Evolutionary conservation across 768 basidiomycete genomes (phyloP).

Genomic region (Saitozyma podzolica): DNA sequence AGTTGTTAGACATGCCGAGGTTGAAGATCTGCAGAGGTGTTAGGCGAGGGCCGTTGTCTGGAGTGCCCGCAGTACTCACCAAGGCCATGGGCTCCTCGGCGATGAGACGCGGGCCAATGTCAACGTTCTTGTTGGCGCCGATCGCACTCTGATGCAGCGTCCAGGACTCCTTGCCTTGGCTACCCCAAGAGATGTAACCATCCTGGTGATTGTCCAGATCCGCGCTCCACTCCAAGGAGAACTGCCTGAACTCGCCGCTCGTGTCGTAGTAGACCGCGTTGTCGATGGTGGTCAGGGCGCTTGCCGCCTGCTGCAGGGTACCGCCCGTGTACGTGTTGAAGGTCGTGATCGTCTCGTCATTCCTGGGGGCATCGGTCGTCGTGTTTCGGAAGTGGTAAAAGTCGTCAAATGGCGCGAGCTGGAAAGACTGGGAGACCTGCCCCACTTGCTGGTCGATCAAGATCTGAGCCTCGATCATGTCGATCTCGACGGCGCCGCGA

Average conservation of each 20-base stretch:
- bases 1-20: conserved; percentile 58
- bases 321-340: conserved; percentile 53
- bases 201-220: conserved; percentile 37
- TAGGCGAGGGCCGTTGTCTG: background rate
- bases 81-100: conserved; percentile 85
- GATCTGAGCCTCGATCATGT: conserved; percentile 81
- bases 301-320: conserved; percentile 62
- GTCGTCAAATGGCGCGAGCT: conserved; percentile 66
- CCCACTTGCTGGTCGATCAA: conserved; percentile 62
- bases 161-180: conserved; percentile 48
- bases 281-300: conserved; percentile 56
- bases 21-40: conserved; percentile 29
- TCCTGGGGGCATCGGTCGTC: conserved; percentile 17
- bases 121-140: conserved; percentile 61
- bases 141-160: conserved; percentile 66
- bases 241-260: conserved; percentile 37
- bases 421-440: conserved; percentile 69
- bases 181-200: conserved; percentile 51
- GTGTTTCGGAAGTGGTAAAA: conserved; percentile 56
- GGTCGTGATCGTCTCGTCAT: conserved; percentile 51
- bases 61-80: conserved; percentile 55
- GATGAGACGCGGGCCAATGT: conserved; percentile 69
- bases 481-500: conserved; percentile 87
- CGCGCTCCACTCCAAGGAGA: conserved; percentile 57
- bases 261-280: conserved; percentile 35